These are phyloP conservation scores for Agaricus blazei DNA, from an alignment of 768 basidiomycete species.

Conservation along the genomic window DNA sequence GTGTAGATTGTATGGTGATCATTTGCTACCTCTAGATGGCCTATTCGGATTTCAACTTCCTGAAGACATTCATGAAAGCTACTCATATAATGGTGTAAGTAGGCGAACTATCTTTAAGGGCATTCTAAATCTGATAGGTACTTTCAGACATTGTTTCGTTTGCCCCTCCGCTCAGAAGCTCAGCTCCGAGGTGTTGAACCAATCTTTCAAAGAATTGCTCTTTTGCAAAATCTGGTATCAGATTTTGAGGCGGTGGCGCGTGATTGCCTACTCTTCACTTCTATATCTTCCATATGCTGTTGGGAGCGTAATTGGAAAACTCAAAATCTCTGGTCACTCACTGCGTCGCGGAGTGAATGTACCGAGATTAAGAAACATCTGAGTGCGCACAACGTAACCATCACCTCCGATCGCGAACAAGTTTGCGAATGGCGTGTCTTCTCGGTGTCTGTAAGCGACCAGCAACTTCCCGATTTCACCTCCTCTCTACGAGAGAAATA, in stretches of 20 bases:
- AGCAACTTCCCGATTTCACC: neutral
- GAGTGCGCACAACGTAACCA: conserved; percentile 11
- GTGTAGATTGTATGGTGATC: conserved; percentile 36
- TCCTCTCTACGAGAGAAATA: conserved; percentile 12
- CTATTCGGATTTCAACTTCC: conserved; percentile 30
- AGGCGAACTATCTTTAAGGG: neutral
- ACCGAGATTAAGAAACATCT: neutral
- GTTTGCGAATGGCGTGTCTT: conserved; percentile 6
- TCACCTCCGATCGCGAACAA: neutral
- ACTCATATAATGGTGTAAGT: conserved; percentile 36
- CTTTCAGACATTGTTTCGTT: conserved; percentile 39
- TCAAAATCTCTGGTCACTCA: conserved; percentile 19
- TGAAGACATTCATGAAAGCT: conserved; percentile 13
- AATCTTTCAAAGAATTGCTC: conserved; percentile 15
- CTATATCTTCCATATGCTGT: conserved; percentile 24
- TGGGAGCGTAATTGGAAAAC: conserved; percentile 16
- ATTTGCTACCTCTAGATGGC: conserved; percentile 33
- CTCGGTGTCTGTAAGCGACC: conserved; percentile 10
- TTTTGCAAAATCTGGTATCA: conserved; percentile 22
- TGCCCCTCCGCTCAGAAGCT: conserved; percentile 32
- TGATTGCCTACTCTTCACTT: conserved; percentile 38
- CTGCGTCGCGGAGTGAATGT: conserved; percentile 13
- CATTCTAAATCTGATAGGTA: neutral
- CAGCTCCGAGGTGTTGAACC: conserved; percentile 18
- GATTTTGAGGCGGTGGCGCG: conserved; percentile 26